These are phyloP conservation scores for Bretschneidera sinensis DNA, from an alignment of 345 rosid genomes.

Conservation along the genomic window DNA sequence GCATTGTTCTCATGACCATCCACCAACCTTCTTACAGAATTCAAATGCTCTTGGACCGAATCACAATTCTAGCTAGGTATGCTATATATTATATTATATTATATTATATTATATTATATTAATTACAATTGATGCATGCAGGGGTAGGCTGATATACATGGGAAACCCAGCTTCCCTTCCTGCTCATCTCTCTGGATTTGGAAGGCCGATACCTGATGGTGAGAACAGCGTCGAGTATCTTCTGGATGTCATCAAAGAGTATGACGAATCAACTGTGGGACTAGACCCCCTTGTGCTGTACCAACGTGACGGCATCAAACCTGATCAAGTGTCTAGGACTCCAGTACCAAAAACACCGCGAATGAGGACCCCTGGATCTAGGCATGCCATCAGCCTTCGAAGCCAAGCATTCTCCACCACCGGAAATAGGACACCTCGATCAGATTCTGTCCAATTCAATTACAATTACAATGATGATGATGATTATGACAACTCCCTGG, in stretches of 20 bases:
- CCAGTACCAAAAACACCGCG: constrained; percentile 38
- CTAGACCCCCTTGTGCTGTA: constrained; percentile 57
- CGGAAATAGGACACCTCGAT: constrained; percentile 25
- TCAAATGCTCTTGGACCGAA: constrained; percentile 52
- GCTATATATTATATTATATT: too few relatives aligned
- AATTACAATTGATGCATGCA: neutral
- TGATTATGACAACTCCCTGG: constrained; percentile 43
- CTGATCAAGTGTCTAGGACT: constrained; percentile 38
- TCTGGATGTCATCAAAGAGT: constrained; percentile 49
- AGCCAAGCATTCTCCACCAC: constrained; percentile 35
- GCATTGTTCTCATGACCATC: constrained; percentile 73
- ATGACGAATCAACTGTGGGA: constrained; percentile 51
- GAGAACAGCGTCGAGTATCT: constrained; percentile 74
- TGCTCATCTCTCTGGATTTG: constrained; percentile 51
- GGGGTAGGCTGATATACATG: constrained; percentile 51
- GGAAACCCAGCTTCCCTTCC: constrained; percentile 57
- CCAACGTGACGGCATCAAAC: constrained; percentile 56
- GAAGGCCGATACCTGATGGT: constrained; percentile 67
- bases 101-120: too few relatives aligned
- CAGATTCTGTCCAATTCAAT: constrained; percentile 19
- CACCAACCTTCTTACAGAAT: constrained; percentile 71
- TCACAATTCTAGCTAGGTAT: constrained; percentile 31
- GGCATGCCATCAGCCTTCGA: constrained; percentile 33
- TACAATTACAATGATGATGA: constrained; percentile 36
- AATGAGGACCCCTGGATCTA: constrained; percentile 28